Conservation (phyloP, 2,329 filamentous ascomycete species). For the Phaeophleospora eucalypticola region DNA sequence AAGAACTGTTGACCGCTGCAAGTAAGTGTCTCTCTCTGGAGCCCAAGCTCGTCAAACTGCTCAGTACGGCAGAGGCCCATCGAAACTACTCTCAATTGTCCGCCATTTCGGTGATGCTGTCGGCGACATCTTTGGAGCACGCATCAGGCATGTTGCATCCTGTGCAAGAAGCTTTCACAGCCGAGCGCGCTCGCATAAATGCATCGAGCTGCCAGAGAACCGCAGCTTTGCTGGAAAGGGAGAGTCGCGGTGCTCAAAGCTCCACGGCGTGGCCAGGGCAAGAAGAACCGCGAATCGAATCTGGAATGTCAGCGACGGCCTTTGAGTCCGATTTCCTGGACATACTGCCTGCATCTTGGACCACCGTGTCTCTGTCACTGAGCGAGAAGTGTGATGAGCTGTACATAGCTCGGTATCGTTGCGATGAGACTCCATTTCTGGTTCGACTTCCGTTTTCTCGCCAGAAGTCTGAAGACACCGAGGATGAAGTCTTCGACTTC, state of each 20-base stretch:
- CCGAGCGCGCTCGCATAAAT: conserved; percentile 67
- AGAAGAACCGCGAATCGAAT: conserved; percentile 8
- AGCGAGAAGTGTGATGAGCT: conserved; percentile 80
- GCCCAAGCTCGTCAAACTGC: background rate
- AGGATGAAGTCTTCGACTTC: conserved; percentile 79
- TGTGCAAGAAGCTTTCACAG: conserved; percentile 43
- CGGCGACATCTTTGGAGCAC: conserved; percentile 50
- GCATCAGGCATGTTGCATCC: conserved; percentile 44
- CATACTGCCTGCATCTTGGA: conserved; percentile 78
- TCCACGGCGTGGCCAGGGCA: conserved; percentile 39
- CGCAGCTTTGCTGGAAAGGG: conserved; percentile 48
- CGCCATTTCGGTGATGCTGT: conserved; percentile 62
- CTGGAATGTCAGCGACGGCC: conserved; percentile 32
- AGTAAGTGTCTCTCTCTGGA: conserved; percentile 15
- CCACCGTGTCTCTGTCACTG: conserved; percentile 76
- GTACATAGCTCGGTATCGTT: conserved; percentile 79
- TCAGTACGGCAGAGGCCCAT: conserved; percentile 19
- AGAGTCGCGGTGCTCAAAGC: conserved; percentile 35
- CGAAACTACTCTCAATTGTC: conserved; percentile 61
- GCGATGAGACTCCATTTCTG: conserved; percentile 74
- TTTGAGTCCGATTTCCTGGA: conserved; percentile 82
- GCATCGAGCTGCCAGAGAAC: conserved; percentile 64
- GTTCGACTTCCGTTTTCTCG: conserved; percentile 80
- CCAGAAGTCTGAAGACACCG: conserved; percentile 73
- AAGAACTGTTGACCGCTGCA: conserved; percentile 15